Base-by-base conservation (phyloP, 768 basidiomycete species). In the Panellus pusillus region DNA sequence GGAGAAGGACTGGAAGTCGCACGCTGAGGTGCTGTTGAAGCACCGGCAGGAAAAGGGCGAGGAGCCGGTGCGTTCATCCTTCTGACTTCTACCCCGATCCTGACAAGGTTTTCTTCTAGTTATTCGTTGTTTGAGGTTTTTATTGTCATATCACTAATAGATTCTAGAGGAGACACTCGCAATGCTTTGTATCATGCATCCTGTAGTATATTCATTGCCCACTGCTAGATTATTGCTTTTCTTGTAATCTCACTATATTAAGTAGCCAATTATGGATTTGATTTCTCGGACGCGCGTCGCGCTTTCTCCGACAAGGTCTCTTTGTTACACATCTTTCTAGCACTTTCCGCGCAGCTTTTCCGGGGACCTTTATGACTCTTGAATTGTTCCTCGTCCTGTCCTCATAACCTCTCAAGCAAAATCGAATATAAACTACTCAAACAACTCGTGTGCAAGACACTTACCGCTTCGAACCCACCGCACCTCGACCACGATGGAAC, bases 401-500 rank as follows among this genome's bases (percentile, higher is more conserved):
- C 20, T 41, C 37, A 19, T 36, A 20, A 42, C 28, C 15, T 36
- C n/a, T 36, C 29, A 2, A 24, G 2, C 24, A 24, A 2, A 24
- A 24, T 24, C 24, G 24, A 24, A 24, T 24, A 24, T 24, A 24
- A n/a, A n/a, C 24, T 24, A 32, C 12, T 20, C 24, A 18, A 32
- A 28, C 36, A 12, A 7, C 36, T 37, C 12, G 13, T 37, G 36
- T 37, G 36, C n/a, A 13, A 37, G 36, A 41, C 50, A 29, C 49
- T 44, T 24, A 15, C 31, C 20, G 29, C 9, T 45, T 39, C 50
- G 46, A 54, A 52, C 41, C 54, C 49, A 24, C 37, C 45, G n/a
- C 39, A 52, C 32, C 27, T 31, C 49, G 52, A 52, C 50, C 38
- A 65, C 59, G 57, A 92, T 91, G 89, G 74, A 82, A 62, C 69